Evolutionary conservation across 2,329 filamentous ascomycete species (phyloP), one percentile per base, ranked within the genome.

Genomic region (Hypoxylon sp.): DNA sequence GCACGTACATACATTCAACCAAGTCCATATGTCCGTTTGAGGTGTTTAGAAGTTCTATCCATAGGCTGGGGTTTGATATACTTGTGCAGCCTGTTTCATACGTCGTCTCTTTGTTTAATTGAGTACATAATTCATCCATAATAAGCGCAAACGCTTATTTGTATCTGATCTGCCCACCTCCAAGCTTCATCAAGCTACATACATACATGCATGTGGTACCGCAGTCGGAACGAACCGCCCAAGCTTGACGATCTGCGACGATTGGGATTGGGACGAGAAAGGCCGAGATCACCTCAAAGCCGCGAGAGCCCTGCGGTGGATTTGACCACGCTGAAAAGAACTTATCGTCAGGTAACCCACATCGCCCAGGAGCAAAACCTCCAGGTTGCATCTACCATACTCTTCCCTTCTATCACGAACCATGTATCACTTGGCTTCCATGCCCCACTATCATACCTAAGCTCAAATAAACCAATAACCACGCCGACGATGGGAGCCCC

Each of bases 291-390:
- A 54, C 7, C 53, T 48, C 51, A 57, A 29, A 50, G 47, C 24
- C 52, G 47, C 19, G 31, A 47, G 19, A 39, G 21, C 48, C 42
- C 42, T 42, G 21, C 29, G n/a, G 52, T 48, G 44, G 57, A 31
- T 44, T 66, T 63, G 50, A 8, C 37, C 7, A 15, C 11, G 32
- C 61, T 57, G 10, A 31, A 52, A 37, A 10, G 39, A 42, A 54
- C 51, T 54, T 24, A 55, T 69, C 66, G 46, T 63, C 19, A 52
- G 35, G 56, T 61, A 51, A 62, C 42, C 65, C 68, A 70, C 65
- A 60, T 63, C 17, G 32, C 24, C 31, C 21, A 73, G 71, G 72
- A 74, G 72, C 72, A 72, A 74, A 74, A 65, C 67, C 71, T 74
- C 72, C 72, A 64, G 69, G 57, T 69, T 68, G 57, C 70, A 72